phyloP scores from a whole-genome alignment of 768 basidiomycete genomes.

The Suillus clintonianus region DNA sequence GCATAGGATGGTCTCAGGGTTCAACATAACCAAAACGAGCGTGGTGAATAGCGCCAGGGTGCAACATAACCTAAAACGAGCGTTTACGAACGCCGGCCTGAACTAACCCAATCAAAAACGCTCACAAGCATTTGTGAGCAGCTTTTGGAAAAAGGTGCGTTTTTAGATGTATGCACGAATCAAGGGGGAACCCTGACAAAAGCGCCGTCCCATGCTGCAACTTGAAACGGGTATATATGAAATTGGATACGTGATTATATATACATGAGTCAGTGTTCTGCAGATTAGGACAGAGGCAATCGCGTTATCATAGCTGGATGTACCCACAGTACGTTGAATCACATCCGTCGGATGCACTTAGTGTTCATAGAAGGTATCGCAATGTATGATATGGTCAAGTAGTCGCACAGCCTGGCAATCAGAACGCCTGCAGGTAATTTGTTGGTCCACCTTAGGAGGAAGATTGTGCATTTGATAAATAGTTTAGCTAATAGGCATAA shows the following conservation, averaged over 20 bases:
- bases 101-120: no score
- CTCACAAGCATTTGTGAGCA: no score
- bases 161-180: no score
- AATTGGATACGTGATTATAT: not conserved
- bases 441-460: constrained; percentile 71
- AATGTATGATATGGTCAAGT: constrained; percentile 12
- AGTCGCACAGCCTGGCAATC: constrained; percentile 67
- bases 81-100: no score
- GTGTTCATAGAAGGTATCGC: no score
- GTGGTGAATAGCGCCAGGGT: no score
- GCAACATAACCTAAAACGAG: no score
- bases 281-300: not conserved
- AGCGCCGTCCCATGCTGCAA: no score
- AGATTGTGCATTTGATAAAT: constrained; percentile 60
- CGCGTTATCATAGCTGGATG: not conserved
- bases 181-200: no score
- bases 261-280: not conserved
- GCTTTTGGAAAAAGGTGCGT: no score
- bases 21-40: no score
- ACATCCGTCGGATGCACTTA: not conserved
- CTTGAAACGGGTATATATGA: constrained; percentile 1
- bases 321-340: not conserved
- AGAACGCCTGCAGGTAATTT: constrained; percentile 86
- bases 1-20: no score
- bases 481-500: not conserved